Base-by-base conservation (phyloP, 805 yeast species). In the Candida yuanshanica region DNA sequence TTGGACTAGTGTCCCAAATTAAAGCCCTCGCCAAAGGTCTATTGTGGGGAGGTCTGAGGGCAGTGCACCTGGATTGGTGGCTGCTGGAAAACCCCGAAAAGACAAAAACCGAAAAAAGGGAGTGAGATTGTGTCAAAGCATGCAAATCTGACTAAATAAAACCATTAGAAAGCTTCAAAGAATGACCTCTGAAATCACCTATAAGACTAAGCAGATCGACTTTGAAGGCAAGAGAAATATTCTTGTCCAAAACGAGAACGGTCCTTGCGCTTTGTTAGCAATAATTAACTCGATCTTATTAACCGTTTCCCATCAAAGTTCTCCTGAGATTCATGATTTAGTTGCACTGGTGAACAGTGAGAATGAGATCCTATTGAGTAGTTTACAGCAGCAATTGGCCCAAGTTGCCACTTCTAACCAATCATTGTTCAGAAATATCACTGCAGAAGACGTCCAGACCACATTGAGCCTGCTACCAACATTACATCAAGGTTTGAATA, bases 261-360 rank as follows among this genome's bases (percentile, higher is more conserved):
- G 96, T 0, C 95, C 96, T 0, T 89, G 96, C 56, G 95, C 95
- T 2, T 60, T 90, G 29, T 72, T 90, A 12, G 90, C 96, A 0
- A 63, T 90, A 32, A 71, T 78, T 37, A 90, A 90, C 56, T 74
- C 87, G 0, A 58, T 90, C 13, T 57, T 87, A 7, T 59, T 89
- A 16, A 64, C 77, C 4, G 70, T 70, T 12, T 51, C 55, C 7
- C 53, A 44, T 13, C 44, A 46, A 3, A 45, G 53, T n/a, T 44
- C 52, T 20, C 42, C 48, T 9, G 59, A 51, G 26, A 52, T 52
- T 2, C 51, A 52, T 25, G 55, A 53, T 10, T 43, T 69, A 33
- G 58, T 61, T 3, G 56, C 55, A 3, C 49, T 64, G 16, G 65
- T 68, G 3, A 51, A 56, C 33, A 55, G 57, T n/a, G 53, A 52